Base-by-base conservation (phyloP, 1,284 basidiomycete species). In the Papiliotrema laurentii region DNA sequence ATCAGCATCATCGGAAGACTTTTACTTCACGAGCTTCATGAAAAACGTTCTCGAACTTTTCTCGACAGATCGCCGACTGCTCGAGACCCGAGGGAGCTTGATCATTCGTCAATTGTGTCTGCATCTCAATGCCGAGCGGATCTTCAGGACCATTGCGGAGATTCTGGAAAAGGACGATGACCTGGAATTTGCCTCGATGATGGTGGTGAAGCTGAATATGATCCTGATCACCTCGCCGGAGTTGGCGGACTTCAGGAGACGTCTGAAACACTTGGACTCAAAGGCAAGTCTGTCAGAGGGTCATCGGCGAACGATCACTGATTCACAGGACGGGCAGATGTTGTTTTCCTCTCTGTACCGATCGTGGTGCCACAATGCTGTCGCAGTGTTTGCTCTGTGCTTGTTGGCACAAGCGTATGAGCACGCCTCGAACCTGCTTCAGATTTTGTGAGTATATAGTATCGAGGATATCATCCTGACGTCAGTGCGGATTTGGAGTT, bases 291-390 rank as follows among this genome's bases (percentile, higher is more conserved):
- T 9, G 27, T 3, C 27, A 16, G 22, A 22, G 11, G 28, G 35
- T 13, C 14, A 33, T 30, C 27, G 13, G 14, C 22, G 33, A 24
- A 14, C 19, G 37, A 38, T 44, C 39, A 50, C 38, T 43, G 16
- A 45, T 42, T 14, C 21, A n/a, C 82, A 91, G 83, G 96, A 98
- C 59, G 92, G 93, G 1, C 91, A 97, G 75, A 72, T 73, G 69
- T 74, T 98, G 22, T 99, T 98, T 68, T 87, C 86, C 1, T 88
- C 86, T 0, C 76, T 99, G 18, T 98, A 98, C 68, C 81, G 90
- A 31, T 97, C 91, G 34, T 99, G 96, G 94, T 97, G 92, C 70
- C 96, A 98, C 68, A 97, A 97, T 66, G 88, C 96, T 0, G 92
- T 98, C 22, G 87, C 96, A 0, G 91, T 92, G 0, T 96, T 99